Evolutionary conservation across 257 asterid genomes (phyloP).

Genomic region (Henckelia pumila): DNA sequence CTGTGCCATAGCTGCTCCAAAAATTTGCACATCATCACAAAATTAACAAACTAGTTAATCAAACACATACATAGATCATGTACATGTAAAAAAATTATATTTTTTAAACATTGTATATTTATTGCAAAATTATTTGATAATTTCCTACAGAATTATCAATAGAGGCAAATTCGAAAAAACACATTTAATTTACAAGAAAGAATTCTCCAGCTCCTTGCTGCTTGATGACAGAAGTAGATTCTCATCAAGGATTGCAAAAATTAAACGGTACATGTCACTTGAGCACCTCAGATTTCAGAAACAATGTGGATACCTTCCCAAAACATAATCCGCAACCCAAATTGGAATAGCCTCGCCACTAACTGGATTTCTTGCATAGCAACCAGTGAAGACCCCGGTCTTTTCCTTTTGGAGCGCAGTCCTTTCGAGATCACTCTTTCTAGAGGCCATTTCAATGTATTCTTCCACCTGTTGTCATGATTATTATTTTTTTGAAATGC

Average conservation of each 20-base stretch:
- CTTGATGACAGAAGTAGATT: neutral
- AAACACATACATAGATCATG: neutral
- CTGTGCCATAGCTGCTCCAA: slow-evolving; percentile 90
- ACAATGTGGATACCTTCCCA: slow-evolving; percentile 63
- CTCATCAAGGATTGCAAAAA: slow-evolving; percentile 4
- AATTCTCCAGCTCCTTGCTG: neutral
- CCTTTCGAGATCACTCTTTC: slow-evolving; percentile 96
- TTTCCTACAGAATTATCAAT: neutral
- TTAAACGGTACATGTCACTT: neutral
- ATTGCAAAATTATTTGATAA: too few species aligned
- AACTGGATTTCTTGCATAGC: slow-evolving; percentile 90
- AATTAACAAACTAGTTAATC: slow-evolving; percentile 12
- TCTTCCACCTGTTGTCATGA: slow-evolving; percentile 66
- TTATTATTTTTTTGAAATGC: slow-evolving; percentile 22
- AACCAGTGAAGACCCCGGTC: slow-evolving; percentile 88
- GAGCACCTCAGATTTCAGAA: neutral
- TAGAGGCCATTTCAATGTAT: slow-evolving; percentile 79
- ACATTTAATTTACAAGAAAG: neutral
- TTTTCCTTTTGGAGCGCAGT: slow-evolving; percentile 97
- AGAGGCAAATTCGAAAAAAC: neutral
- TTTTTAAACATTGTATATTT: too few species aligned
- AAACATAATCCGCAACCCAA: slow-evolving; percentile 98
- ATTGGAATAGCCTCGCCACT: slow-evolving; percentile 78
- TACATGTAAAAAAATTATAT: neutral
- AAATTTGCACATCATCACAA: slow-evolving; percentile 22